These are phyloP conservation scores for Penicillium griseofulvum DNA, from an alignment of 2,329 filamentous ascomycete genomes.

Conservation along the genomic window DNA sequence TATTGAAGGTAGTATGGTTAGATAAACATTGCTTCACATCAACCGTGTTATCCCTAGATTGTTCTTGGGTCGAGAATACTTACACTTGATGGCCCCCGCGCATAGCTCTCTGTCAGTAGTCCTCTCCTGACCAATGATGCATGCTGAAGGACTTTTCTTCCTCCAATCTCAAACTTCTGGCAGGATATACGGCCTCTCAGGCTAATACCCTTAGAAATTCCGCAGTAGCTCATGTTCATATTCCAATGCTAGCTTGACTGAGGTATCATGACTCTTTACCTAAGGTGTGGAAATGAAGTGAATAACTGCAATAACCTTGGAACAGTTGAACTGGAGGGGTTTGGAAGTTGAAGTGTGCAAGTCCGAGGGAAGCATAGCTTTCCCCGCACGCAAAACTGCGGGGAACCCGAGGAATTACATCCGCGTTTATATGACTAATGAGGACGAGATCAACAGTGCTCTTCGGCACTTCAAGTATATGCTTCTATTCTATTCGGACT, in stretches of 20 bases:
- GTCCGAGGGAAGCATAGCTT: not conserved
- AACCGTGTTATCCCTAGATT: not conserved
- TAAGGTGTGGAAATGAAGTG: not conserved
- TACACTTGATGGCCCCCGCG: slow-evolving; percentile 25
- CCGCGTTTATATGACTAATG: too few species aligned
- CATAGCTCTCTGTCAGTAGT: slow-evolving; percentile 24
- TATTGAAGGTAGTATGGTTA: not conserved
- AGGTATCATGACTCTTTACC: slow-evolving; percentile 10
- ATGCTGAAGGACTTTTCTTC: not conserved
- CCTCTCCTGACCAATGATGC: slow-evolving; percentile 8
- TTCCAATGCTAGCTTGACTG: slow-evolving; percentile 1
- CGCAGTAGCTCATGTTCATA: slow-evolving; percentile 15
- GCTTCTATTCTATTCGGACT: too few species aligned
- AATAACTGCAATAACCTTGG: not conserved
- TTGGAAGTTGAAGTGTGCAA: not conserved
- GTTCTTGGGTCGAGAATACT: not conserved
- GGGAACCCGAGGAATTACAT: slow-evolving; percentile 5
- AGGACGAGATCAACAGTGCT: too few species aligned
- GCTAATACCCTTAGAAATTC: slow-evolving; percentile 6
- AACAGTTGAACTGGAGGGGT: too few species aligned
- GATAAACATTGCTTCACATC: not conserved
- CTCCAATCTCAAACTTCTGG: not conserved
- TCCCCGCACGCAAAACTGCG: slow-evolving; percentile 10
- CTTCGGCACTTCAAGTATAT: too few species aligned
- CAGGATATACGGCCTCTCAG: not conserved